Conservation (phyloP, 768 basidiomycete species). For the Mycena filopes region DNA sequence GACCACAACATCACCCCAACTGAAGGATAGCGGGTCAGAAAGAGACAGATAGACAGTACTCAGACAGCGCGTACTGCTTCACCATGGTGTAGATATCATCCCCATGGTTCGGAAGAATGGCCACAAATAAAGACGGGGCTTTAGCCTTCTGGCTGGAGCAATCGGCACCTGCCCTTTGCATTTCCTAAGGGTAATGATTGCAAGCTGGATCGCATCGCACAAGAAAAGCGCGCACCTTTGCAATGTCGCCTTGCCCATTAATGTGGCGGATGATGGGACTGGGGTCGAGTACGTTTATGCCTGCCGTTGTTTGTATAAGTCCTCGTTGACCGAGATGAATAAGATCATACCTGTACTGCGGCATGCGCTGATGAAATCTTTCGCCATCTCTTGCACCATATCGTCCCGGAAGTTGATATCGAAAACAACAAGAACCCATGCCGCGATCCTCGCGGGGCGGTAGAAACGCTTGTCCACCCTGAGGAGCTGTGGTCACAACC, state of each 20-base stretch:
- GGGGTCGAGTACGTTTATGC: slow-evolving; percentile 62
- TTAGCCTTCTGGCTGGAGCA: slow-evolving; percentile 50
- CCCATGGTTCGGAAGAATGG: slow-evolving; percentile 77
- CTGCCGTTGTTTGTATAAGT: slow-evolving; percentile 45
- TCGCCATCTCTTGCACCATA: slow-evolving; percentile 61
- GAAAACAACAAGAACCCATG: slow-evolving; percentile 74
- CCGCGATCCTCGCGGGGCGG: slow-evolving; percentile 58
- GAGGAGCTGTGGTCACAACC: slow-evolving; percentile 42
- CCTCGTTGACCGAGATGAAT: slow-evolving; percentile 43
- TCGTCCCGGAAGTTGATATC: slow-evolving; percentile 63
- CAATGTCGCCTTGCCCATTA: slow-evolving; percentile 66
- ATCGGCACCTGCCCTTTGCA: slow-evolving; percentile 60
- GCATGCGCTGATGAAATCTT: slow-evolving; percentile 59
- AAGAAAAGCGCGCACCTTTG: slow-evolving; percentile 47
- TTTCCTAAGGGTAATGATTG: slow-evolving; percentile 47
- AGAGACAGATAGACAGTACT: slow-evolving; percentile 44
- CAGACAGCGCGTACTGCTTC: slow-evolving; percentile 69
- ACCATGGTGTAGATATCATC: slow-evolving; percentile 81
- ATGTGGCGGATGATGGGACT: slow-evolving; percentile 62
- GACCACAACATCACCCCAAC: slow-evolving; percentile 77
- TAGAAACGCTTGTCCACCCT: slow-evolving; percentile 75
- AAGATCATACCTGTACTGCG: slow-evolving; percentile 64
- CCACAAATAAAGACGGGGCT: slow-evolving; percentile 63
- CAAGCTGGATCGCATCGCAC: neutral
- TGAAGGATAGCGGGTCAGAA: slow-evolving; percentile 39